Conservation (phyloP, 306 rosid genomes). For the Pyrus pyrifolia region DNA sequence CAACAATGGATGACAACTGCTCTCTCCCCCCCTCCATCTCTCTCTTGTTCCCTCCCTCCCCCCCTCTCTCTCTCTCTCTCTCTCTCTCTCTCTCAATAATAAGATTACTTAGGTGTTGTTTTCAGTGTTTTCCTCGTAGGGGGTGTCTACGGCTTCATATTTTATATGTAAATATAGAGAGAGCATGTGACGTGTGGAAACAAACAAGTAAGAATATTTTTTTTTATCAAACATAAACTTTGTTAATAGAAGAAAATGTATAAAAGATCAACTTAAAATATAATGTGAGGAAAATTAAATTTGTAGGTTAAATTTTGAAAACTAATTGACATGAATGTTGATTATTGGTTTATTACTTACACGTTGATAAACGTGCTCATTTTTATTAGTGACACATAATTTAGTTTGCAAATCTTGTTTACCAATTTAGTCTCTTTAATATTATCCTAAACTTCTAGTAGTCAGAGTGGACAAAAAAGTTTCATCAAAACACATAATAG, state of each 20-base stretch:
- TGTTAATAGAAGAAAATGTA: too few species aligned
- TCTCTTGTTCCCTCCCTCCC: background rate
- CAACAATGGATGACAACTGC: slow-evolving; percentile 38
- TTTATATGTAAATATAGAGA: background rate
- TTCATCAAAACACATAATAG: too few species aligned
- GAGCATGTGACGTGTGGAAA: background rate
- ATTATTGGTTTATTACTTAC: too few species aligned
- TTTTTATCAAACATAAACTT: too few species aligned
- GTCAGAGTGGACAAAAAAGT: too few species aligned
- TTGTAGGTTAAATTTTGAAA: too few species aligned
- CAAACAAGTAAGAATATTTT: background rate
- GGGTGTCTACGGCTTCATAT: background rate
- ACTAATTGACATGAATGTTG: rapidly evolving
- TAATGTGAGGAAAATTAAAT: too few species aligned
- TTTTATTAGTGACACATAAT: too few species aligned
- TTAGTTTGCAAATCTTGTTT: rapidly evolving
- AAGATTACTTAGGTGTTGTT: background rate
- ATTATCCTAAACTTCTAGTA: too few species aligned
- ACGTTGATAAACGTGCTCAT: too few species aligned
- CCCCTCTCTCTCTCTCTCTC: background rate
- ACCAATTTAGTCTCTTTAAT: rapidly evolving
- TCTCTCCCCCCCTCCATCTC: slow-evolving; percentile 24
- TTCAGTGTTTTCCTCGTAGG: background rate
- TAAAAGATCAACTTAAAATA: too few species aligned
- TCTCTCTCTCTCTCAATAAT: background rate